phyloP scores from a whole-genome alignment of 805 yeast genomes.

The Schizosaccharomyces osmophilus region DNA sequence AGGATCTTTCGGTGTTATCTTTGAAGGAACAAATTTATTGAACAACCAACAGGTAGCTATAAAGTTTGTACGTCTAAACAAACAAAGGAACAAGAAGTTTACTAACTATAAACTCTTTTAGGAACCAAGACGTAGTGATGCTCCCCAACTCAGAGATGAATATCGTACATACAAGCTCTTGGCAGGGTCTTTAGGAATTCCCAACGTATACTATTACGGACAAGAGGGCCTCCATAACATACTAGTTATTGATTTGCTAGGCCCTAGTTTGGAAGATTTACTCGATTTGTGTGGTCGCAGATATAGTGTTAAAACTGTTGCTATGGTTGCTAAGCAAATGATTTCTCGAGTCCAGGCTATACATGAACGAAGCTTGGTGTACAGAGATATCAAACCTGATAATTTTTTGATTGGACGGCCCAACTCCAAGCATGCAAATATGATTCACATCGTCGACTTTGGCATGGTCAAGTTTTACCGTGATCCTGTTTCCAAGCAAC shows the following conservation, averaged over 20 bases:
- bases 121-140: constrained; percentile 83
- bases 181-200: constrained; percentile 63
- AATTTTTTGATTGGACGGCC: constrained; percentile 86
- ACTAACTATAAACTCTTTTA: background rate
- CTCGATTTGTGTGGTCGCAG: constrained; percentile 96
- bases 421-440: constrained; percentile 61
- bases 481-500: constrained; percentile 86
- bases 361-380: constrained; percentile 74
- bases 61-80: constrained; percentile 32
- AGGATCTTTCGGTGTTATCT: constrained; percentile 92
- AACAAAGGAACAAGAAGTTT: background rate
- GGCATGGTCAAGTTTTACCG: constrained; percentile 98
- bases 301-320: constrained; percentile 69
- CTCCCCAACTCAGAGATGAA: constrained; percentile 92
- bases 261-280: constrained; percentile 86
- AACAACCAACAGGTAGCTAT: constrained; percentile 88
- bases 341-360: constrained; percentile 50
- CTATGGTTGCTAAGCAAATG: constrained; percentile 89
- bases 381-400: constrained; percentile 93
- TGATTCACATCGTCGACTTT: constrained; percentile 76
- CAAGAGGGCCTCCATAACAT: constrained; percentile 95
- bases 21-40: constrained; percentile 81
- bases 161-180: constrained; percentile 77
- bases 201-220: constrained; percentile 92
- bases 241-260: constrained; percentile 75